phyloP scores from a whole-genome alignment of 1,284 basidiomycete species.

The Phlebopus sp. region DNA sequence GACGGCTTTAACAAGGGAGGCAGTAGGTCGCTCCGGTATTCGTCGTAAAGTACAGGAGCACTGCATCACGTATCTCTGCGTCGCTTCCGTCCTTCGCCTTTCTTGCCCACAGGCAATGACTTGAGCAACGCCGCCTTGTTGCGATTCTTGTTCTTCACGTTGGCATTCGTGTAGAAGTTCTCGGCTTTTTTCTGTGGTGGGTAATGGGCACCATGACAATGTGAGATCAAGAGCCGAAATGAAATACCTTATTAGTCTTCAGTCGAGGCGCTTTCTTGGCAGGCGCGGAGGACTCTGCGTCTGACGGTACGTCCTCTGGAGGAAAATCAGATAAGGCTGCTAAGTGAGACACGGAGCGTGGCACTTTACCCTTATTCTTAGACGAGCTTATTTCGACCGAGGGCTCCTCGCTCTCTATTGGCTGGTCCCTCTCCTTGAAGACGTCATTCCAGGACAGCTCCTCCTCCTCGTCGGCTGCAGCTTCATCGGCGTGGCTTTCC shows the following conservation, averaged over 20 bases:
- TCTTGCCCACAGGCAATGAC: slow-evolving; percentile 48
- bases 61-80: slow-evolving; percentile 20
- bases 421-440: slow-evolving; percentile 42
- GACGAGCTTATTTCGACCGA: slow-evolving; percentile 28
- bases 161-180: slow-evolving; percentile 88
- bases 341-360: background rate
- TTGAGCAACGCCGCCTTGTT: slow-evolving; percentile 58
- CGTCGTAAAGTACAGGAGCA: slow-evolving; percentile 12
- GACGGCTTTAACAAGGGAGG: slow-evolving; percentile 6
- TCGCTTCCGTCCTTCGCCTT: slow-evolving; percentile 39
- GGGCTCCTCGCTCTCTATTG: slow-evolving; percentile 24
- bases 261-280: slow-evolving; percentile 69
- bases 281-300: slow-evolving; percentile 33
- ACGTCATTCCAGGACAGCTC: slow-evolving; percentile 68
- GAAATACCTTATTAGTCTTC: slow-evolving; percentile 81
- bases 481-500: slow-evolving; percentile 29
- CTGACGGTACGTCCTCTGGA: slow-evolving; percentile 29
- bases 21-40: slow-evolving; percentile 1
- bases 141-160: slow-evolving; percentile 88
- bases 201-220: slow-evolving; percentile 12
- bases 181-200: slow-evolving; percentile 71
- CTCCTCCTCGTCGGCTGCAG: slow-evolving; percentile 38
- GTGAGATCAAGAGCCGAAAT: slow-evolving; percentile 7
- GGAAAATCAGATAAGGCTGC: slow-evolving; percentile 6
- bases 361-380: slow-evolving; percentile 19